phyloP scores from a whole-genome alignment of 169 alveolate genomes.

The Prorocentrum cordatum region DNA sequence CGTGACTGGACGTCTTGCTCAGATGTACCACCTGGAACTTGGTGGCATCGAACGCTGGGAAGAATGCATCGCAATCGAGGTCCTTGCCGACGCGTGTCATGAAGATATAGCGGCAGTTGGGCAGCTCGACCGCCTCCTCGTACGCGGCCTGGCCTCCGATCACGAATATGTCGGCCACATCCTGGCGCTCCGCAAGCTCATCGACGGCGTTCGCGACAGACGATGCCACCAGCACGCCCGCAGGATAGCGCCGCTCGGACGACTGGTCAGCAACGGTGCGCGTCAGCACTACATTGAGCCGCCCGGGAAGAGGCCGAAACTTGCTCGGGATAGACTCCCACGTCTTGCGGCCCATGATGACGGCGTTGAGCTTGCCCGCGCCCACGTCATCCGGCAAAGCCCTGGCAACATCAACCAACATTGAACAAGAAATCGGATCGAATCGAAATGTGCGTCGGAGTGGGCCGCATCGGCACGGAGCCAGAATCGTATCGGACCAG shows the following conservation, averaged over 20 bases:
- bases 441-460: too few relatives aligned
- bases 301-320: constrained; percentile 80
- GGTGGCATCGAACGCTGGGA: constrained; percentile 2
- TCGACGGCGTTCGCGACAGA: not conserved
- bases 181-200: not conserved
- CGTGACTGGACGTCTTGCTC: constrained; percentile 2
- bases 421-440: not conserved
- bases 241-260: not conserved
- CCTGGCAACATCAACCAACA: not conserved
- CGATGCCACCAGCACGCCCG: not conserved
- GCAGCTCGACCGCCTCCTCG: constrained; percentile 48
- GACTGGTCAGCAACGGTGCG: not conserved
- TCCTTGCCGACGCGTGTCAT: constrained; percentile 58
- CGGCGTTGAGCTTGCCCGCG: constrained; percentile 77
- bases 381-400: not conserved
- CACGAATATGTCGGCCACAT: constrained; percentile 32
- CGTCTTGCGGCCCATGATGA: constrained; percentile 93
- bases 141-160: constrained; percentile 66
- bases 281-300: constrained; percentile 85
- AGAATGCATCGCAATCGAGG: constrained; percentile 41
- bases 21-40: constrained; percentile 33
- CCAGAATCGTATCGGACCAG: too few relatives aligned
- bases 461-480: too few relatives aligned
- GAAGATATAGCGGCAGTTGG: constrained; percentile 24
- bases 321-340: constrained; percentile 88